These are phyloP conservation scores for Fusarium algeriense DNA, from an alignment of 2,329 filamentous ascomycete species.

Conservation along the genomic window DNA sequence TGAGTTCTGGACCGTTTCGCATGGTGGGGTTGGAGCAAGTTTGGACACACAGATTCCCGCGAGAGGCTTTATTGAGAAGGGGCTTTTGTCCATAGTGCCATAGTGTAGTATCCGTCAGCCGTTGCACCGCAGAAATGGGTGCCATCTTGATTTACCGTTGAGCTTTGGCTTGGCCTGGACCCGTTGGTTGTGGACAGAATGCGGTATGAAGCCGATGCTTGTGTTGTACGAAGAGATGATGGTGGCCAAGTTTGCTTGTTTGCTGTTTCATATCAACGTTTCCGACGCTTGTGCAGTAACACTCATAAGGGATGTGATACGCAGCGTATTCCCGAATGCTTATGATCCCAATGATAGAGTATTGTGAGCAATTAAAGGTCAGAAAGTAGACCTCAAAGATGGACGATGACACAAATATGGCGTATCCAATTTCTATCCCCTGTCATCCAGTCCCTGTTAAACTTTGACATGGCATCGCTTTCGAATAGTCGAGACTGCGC, in stretches of 20 bases:
- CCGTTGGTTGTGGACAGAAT: conserved; percentile 19
- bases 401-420: neutral
- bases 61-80: conserved; percentile 28
- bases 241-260: neutral
- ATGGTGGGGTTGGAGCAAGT: conserved; percentile 42
- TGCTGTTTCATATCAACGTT: neutral
- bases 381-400: neutral
- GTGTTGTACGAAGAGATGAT: conserved; percentile 2
- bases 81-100: conserved; percentile 8
- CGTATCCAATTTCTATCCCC: conserved; percentile 13
- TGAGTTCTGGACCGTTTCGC: conserved; percentile 47
- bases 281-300: neutral
- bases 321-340: neutral
- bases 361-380: neutral
- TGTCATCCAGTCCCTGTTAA: conserved; percentile 22
- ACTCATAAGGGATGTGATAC: too few relatives aligned
- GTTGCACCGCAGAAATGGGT: conserved; percentile 24
- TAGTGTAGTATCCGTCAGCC: conserved; percentile 11
- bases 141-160: neutral
- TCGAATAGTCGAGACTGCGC: conserved; percentile 37
- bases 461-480: conserved; percentile 16
- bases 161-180: conserved; percentile 13
- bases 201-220: conserved; percentile 15
- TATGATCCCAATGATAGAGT: neutral
- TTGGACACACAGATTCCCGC: conserved; percentile 30